Evolutionary conservation across 2,329 filamentous ascomycete species (phyloP).

Genomic region (Botryosphaeria dothidea): DNA sequence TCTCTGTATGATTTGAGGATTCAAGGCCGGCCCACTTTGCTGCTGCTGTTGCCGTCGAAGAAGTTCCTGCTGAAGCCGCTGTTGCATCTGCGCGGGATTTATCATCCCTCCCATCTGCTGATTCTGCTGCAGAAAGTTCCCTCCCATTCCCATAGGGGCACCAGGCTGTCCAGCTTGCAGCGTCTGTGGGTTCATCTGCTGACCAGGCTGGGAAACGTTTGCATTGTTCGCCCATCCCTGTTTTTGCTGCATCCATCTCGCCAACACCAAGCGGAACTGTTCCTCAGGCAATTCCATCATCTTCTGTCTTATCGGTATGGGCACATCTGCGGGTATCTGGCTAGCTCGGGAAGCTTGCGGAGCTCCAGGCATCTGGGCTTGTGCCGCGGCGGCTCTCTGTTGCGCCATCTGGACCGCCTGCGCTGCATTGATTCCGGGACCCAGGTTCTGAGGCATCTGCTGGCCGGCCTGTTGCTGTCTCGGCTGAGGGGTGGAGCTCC

Average conservation of each 20-base stretch:
- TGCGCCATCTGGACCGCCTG: conserved; percentile 37
- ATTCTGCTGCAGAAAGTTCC: conserved; percentile 32
- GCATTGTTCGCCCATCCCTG: neutral
- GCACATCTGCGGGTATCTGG: conserved; percentile 34
- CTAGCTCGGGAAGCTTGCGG: conserved; percentile 35
- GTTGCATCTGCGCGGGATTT: conserved; percentile 20
- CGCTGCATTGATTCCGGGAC: conserved; percentile 28
- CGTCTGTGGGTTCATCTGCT: conserved; percentile 33
- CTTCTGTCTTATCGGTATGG: conserved; percentile 32
- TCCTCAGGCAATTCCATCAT: conserved; percentile 37
- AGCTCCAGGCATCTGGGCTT: conserved; percentile 29
- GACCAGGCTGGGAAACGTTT: conserved; percentile 26
- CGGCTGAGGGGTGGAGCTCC: conserved; percentile 36
- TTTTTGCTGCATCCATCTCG: neutral
- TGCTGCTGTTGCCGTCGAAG: conserved; percentile 29
- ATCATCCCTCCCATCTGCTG: conserved; percentile 6
- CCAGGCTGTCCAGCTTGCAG: conserved; percentile 27
- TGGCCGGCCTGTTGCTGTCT: conserved; percentile 36
- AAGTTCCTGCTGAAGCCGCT: conserved; percentile 19
- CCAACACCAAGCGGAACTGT: conserved; percentile 27
- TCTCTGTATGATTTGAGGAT: conserved; percentile 35
- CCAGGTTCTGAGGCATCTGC: conserved; percentile 32
- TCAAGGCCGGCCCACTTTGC: conserved; percentile 19
- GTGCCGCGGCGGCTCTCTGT: conserved; percentile 31
- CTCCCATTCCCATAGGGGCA: conserved; percentile 30